Evolutionary conservation across 1,284 basidiomycete genomes (phyloP).

Genomic region (Papiliotrema flavescens): DNA sequence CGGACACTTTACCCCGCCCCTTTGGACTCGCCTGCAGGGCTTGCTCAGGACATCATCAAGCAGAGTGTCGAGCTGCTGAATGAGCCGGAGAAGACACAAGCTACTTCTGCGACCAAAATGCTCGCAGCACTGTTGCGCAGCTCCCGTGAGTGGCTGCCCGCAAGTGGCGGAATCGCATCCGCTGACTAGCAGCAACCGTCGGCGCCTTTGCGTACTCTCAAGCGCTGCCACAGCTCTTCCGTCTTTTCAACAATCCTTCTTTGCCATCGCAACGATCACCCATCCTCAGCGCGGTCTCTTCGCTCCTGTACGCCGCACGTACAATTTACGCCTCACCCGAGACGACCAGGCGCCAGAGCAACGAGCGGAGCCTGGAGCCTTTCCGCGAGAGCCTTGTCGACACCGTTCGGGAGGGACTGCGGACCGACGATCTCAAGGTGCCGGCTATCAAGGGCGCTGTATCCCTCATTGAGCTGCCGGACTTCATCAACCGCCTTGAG

Average conservation of each 20-base stretch:
- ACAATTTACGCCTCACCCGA: conserved; percentile 36
- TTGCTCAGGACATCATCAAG: conserved; percentile 69
- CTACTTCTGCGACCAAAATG: conserved; percentile 75
- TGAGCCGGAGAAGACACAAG: conserved; percentile 88
- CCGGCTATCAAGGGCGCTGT: conserved; percentile 59
- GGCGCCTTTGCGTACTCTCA: conserved; percentile 65
- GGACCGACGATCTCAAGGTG: conserved; percentile 54
- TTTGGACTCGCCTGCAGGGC: conserved; percentile 50
- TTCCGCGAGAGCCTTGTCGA: conserved; percentile 68
- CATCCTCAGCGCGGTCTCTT: conserved; percentile 59
- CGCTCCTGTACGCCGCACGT: conserved; percentile 43
- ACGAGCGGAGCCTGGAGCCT: conserved; percentile 55
- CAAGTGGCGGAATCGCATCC: conserved; percentile 3
- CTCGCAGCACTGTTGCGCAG: conserved; percentile 70
- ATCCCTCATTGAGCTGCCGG: conserved; percentile 59
- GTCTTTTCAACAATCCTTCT: conserved; percentile 70
- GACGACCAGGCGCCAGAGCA: conserved; percentile 26
- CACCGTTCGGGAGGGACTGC: conserved; percentile 38
- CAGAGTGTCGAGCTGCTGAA: conserved; percentile 74
- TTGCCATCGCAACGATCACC: conserved; percentile 71
- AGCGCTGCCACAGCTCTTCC: conserved; percentile 67
- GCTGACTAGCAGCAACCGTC: conserved; percentile 58
- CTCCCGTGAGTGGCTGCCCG: conserved; percentile 58
- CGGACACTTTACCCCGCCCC: conserved; percentile 61
- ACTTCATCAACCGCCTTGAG: conserved; percentile 67